Evolutionary conservation across 1,284 basidiomycete genomes (phyloP).

Genomic region (Cryptococcus sp.): DNA sequence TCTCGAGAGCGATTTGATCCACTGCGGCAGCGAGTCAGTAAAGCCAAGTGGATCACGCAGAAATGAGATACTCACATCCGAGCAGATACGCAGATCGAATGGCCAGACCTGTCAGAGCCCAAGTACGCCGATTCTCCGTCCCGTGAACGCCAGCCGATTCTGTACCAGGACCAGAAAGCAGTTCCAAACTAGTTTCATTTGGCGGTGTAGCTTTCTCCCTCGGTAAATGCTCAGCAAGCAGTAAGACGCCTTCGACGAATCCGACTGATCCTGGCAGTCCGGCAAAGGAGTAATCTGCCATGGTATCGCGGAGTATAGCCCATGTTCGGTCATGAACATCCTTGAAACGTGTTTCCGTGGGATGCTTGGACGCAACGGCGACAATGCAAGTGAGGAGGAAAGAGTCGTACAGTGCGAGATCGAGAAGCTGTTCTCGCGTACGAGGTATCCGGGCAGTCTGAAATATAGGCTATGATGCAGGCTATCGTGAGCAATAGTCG

Average conservation of each 20-base stretch:
- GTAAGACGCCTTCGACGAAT: slow-evolving; percentile 53
- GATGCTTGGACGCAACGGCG: slow-evolving; percentile 50
- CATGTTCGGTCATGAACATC: slow-evolving; percentile 43
- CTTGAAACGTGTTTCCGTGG: slow-evolving; percentile 31
- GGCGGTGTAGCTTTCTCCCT: slow-evolving; percentile 23
- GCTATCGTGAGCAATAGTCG: slow-evolving; percentile 1
- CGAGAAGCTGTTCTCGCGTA: slow-evolving; percentile 41
- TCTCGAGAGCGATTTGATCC: slow-evolving; percentile 45
- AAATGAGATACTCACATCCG: slow-evolving; percentile 36
- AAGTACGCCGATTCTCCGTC: slow-evolving; percentile 51
- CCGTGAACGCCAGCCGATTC: slow-evolving; percentile 41
- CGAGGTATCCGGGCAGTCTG: slow-evolving; percentile 50
- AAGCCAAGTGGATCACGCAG: neutral
- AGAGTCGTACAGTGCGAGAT: slow-evolving; percentile 44
- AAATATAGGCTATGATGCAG: slow-evolving; percentile 44
- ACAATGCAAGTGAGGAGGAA: slow-evolving; percentile 51
- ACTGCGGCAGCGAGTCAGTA: slow-evolving; percentile 18
- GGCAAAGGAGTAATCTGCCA: slow-evolving; percentile 46
- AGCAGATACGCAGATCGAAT: slow-evolving; percentile 50
- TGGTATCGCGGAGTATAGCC: slow-evolving; percentile 41
- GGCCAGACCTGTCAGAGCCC: slow-evolving; percentile 53
- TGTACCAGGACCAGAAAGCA: slow-evolving; percentile 24
- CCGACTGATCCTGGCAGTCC: slow-evolving; percentile 51
- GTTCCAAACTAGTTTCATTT: slow-evolving; percentile 18
- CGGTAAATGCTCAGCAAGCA: slow-evolving; percentile 50